Evolutionary conservation across 768 basidiomycete genomes (phyloP), one percentile per base, ranked within the genome.

Genomic region (Sarcodon aspratus): DNA sequence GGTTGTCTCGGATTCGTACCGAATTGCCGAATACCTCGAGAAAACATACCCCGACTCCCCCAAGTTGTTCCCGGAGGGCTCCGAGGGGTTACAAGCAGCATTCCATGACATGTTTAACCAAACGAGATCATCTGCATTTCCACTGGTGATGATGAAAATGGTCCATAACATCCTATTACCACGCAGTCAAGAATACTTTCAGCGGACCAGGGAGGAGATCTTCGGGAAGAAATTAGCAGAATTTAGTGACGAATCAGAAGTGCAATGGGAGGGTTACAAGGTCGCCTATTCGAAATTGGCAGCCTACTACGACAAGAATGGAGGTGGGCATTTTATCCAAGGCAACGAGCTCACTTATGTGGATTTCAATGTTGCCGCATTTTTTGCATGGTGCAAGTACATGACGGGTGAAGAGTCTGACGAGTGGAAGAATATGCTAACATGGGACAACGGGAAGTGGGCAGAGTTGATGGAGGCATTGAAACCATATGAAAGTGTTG

Each of bases 161-260:
- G n/a, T n/a, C n/a, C n/a, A n/a, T n/a, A n/a, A n/a, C n/a, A n/a
- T n/a, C n/a, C n/a, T n/a, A n/a, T n/a, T n/a, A n/a, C 59, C 63
- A 4, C 53, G 49, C 35, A 73, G 71, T 49, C 50, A 59, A 51
- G 61, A 50, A 8, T 70, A 69, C 53, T 79, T 73, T 56, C 57
- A 67, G 33, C 53, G 50, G 6, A 73, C 69, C 1, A 59, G 71
- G 12, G 60, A 62, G 31, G 50, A 46, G 5, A 45, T 40, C 2
- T 66, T 67, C 43, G 72, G 73, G 0, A 59, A 52, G 37, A 56
- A 58, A 34, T 53, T 69, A 45, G 72, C 74, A 55, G 63, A 68
- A 21, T 27, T 50, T 32, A 67, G 9, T 58, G 50, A 44, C 56
- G n/a, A n/a, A n/a, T n/a, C n/a, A n/a, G 64, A 12, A 60, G 62